These are phyloP conservation scores for Calonectria crousiana DNA, from an alignment of 2,329 filamentous ascomycete species.

Conservation along the genomic window DNA sequence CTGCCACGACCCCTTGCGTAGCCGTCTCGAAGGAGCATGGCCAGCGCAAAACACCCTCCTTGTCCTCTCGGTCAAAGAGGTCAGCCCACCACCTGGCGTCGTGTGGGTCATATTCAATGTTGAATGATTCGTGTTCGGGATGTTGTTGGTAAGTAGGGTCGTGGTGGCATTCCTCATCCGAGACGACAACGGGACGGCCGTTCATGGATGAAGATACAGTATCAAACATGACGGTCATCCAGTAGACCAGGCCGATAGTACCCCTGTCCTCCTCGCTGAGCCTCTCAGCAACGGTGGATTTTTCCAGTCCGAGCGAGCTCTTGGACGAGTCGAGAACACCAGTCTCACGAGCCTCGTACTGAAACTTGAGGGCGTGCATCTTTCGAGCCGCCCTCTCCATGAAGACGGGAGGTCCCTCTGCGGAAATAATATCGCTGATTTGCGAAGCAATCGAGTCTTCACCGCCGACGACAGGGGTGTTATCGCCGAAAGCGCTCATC, in stretches of 20 bases:
- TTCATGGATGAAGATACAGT: conserved; percentile 69
- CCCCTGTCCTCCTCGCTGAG: conserved; percentile 49
- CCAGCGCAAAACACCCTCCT: conserved; percentile 55
- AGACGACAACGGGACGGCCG: conserved; percentile 49
- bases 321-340: conserved; percentile 42
- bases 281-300: conserved; percentile 34
- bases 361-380: conserved; percentile 52
- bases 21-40: conserved; percentile 67
- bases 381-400: conserved; percentile 55
- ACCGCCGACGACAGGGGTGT: conserved; percentile 36
- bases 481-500: conserved; percentile 30
- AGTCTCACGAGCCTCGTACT: conserved; percentile 46
- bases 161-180: conserved; percentile 55
- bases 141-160: conserved; percentile 45
- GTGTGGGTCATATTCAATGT: conserved; percentile 35
- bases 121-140: conserved; percentile 33
- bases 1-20: conserved; percentile 61
- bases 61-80: conserved; percentile 49
- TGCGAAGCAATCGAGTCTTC: conserved; percentile 46
- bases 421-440: conserved; percentile 46
- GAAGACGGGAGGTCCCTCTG: conserved; percentile 45
- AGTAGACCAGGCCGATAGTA: conserved; percentile 69
- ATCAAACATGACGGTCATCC: conserved; percentile 72
- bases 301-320: conserved; percentile 42
- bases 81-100: conserved; percentile 50